Conservation (phyloP, 208 protist genomes). For the Vickermania ingenoplastis region DNA sequence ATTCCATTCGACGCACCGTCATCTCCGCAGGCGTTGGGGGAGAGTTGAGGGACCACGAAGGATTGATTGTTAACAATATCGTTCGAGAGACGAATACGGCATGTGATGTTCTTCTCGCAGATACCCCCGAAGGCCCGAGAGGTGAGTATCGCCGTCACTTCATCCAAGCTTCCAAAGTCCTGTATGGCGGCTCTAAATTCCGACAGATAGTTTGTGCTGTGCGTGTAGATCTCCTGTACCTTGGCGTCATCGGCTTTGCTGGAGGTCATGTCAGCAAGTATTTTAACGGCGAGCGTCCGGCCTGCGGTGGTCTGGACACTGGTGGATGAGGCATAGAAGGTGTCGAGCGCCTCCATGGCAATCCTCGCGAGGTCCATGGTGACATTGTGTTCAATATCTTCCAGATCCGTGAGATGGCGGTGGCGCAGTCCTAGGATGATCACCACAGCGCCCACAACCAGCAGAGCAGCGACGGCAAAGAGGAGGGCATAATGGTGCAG, state of each 20-base stretch:
- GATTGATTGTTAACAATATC: neutral
- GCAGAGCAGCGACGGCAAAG: neutral
- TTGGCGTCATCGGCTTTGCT: neutral
- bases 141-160: neutral
- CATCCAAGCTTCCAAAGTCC: neutral
- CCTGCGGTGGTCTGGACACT: neutral
- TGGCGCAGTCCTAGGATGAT: neutral
- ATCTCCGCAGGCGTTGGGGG: neutral
- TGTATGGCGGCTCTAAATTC: slow-evolving; percentile 1
- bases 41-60: neutral
- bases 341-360: neutral
- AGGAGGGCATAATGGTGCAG: neutral
- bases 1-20: neutral
- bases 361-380: neutral
- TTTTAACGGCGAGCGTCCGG: neutral
- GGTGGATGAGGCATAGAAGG: neutral
- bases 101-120: neutral
- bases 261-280: neutral
- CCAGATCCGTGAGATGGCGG: neutral
- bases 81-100: neutral
- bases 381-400: neutral
- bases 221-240: neutral
- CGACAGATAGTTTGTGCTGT: neutral
- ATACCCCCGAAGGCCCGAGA: neutral
- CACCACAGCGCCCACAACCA: neutral